These are phyloP conservation scores for Fusarium sp. DNA, from an alignment of 2,329 filamentous ascomycete genomes.

Conservation along the genomic window DNA sequence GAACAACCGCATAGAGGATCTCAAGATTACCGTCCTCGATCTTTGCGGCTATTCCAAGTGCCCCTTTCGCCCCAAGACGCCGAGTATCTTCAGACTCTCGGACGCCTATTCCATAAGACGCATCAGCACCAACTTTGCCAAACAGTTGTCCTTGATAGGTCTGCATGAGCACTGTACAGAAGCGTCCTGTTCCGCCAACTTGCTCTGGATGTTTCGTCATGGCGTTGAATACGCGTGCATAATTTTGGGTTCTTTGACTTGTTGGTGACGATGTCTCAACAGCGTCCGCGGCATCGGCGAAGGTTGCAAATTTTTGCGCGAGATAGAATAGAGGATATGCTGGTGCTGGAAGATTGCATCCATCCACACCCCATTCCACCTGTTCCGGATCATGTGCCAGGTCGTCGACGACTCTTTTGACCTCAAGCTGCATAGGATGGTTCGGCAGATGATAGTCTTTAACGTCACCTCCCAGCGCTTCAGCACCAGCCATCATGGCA, in stretches of 20 bases:
- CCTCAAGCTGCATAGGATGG: slow-evolving; percentile 51
- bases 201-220: slow-evolving; percentile 55
- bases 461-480: slow-evolving; percentile 45
- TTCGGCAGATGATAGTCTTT: slow-evolving; percentile 47
- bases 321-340: slow-evolving; percentile 51
- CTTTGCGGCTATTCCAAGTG: slow-evolving; percentile 57
- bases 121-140: slow-evolving; percentile 60
- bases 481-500: slow-evolving; percentile 56
- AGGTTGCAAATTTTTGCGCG: slow-evolving; percentile 47
- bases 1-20: slow-evolving; percentile 54
- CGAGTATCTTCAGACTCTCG: slow-evolving; percentile 49
- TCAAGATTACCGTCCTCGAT: slow-evolving; percentile 58
- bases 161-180: slow-evolving; percentile 57
- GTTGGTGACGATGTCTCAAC: not conserved
- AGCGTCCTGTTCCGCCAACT: slow-evolving; percentile 55
- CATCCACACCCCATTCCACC: slow-evolving; percentile 55
- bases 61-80: slow-evolving; percentile 48
- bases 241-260: slow-evolving; percentile 24
- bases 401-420: slow-evolving; percentile 50
- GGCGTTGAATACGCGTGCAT: slow-evolving; percentile 51
- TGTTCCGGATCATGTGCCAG: slow-evolving; percentile 42
- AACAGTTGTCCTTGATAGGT: slow-evolving; percentile 50
- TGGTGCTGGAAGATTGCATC: slow-evolving; percentile 58
- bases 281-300: slow-evolving; percentile 48
- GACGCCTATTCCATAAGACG: slow-evolving; percentile 57